Percentiles rank a stretch among this genome's conserved stretches.
These are phyloP conservation scores for Hypoxylon sp. DNA, from an alignment of 2,329 filamentous ascomycete genomes.

Conservation along the genomic window DNA sequence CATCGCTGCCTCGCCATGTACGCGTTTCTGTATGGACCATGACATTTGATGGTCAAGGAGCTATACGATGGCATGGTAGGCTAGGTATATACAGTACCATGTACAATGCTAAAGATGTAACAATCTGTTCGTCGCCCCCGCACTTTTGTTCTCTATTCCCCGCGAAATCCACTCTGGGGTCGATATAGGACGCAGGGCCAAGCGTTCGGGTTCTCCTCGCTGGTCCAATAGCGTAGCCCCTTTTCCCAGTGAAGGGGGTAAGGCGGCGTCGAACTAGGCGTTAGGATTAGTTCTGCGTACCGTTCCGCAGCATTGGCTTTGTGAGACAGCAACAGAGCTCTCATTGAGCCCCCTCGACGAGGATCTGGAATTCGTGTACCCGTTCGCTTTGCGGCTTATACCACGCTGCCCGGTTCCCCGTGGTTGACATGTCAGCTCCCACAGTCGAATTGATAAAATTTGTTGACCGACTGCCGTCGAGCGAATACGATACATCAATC, in stretches of 20 bases:
- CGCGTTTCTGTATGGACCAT: not conserved
- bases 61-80: not conserved
- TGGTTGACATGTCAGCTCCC: slow-evolving; percentile 26
- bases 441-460: slow-evolving; percentile 18
- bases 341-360: not conserved
- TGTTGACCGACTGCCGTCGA: slow-evolving; percentile 18
- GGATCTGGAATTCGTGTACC: slow-evolving; percentile 11
- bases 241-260: not conserved
- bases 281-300: slow-evolving; percentile 16
- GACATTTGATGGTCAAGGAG: not conserved
- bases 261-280: slow-evolving; percentile 10
- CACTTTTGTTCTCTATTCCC: slow-evolving; percentile 8
- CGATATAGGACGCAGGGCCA: slow-evolving; percentile 15
- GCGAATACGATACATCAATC: slow-evolving; percentile 30
- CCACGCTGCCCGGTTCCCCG: slow-evolving; percentile 25
- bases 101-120: slow-evolving; percentile 17
- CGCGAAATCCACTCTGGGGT: slow-evolving; percentile 23
- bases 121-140: too few relatives aligned
- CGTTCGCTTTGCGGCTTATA: slow-evolving; percentile 26
- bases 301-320: slow-evolving; percentile 26
- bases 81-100: not conserved
- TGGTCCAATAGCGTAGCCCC: slow-evolving; percentile 17
- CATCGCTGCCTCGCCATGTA: slow-evolving; percentile 30
- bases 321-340: slow-evolving; percentile 10
- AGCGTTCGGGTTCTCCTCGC: not conserved